Base-by-base conservation (phyloP, 148 eudicot species). In the Euryodendron excelsum region DNA sequence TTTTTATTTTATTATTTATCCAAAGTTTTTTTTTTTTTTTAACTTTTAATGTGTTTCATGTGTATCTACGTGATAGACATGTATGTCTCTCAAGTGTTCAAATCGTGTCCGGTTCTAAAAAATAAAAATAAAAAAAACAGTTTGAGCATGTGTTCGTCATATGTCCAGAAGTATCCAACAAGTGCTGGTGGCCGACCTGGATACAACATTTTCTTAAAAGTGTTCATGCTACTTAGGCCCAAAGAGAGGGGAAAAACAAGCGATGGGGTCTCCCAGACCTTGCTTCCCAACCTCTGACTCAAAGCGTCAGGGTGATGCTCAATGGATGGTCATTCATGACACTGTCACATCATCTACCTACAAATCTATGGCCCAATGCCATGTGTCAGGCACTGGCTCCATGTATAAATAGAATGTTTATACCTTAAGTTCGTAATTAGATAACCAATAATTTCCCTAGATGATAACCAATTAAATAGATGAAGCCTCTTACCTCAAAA, bases 351-450 rank as follows among this genome's bases (percentile, higher is more conserved):
- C 41, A 63, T 63, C 15, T 31, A 63, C 39, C 30, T 9, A 15
- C 36, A 33, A 63, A n/a, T 63, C 68, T 31, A 31, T 63, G n/a
- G 68, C 33, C 12, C 68, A 63, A 63, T 63, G 39, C 68, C 68
- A 1, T 2, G n/a, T 5, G 11, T 30, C n/a, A 1, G 17, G 39
- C 68, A 0, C 17, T 31, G 23, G 39, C 67, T 63, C 39, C 37
- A 62, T 30, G 17, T 62, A 13, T 31, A 63, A 63, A 37, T 10
- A 28, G 31, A 9, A 63, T 6, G n/a, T 63, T 63, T 31, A 11
- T 0, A 31, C 20, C 37, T 63, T 9, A 63, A 63, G 28, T 15
- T 39, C 41, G 33, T 33, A 37, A 63, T 15, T 33, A 63, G 11
- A 63, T 18, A 63, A 63, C 39, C 41, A 5, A 30, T 17, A 34